Evolutionary conservation across 2,329 filamentous ascomycete genomes (phyloP), one percentile per base, ranked within the genome.

Genomic region (Emergomyces orientalis): DNA sequence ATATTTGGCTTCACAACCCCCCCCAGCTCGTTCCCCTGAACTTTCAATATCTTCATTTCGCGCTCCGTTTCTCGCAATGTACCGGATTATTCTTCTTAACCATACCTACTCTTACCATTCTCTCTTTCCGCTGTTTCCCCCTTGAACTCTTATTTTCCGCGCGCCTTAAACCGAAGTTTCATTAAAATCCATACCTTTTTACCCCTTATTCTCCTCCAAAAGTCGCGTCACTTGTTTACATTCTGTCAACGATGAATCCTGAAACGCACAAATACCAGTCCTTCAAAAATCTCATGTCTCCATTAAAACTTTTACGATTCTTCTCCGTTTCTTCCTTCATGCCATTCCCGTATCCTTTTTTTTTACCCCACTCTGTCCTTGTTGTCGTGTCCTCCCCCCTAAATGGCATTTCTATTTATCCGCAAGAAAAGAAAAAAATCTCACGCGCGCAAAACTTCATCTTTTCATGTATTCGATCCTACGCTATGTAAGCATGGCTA

Each of bases 71-170:
- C 62, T 64, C 62, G 66, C 64, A 65, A 47, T 45, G 37, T 47
- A 45, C 56, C 14, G 22, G 56, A n/a, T 57, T 57, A 47, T 59
- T 45, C 11, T 59, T 65, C 65, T 63, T 63, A 62, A 64, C 65
- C 61, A 59, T 67, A 63, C 63, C 62, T 65, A 65, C 64, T 63
- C 64, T 63, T 63, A 60, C 61, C 64, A 64, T 63, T 65, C 64
- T 63, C 64, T 65, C 63, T 62, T 45, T 64, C 64, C 66, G 30
- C 64, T 64, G 47, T 60, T 67, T 56, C 58, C 63, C 27, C 57
- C 60, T 65, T 61, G 32, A 56, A 65, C 62, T 60, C 66, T 66
- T 62, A 60, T 55, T 59, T 62, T 60, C 59, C 59, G 43, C 54
- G 57, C 59, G 22, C 54, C 27, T 34, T 57, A 49, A 43, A 30